Evolutionary conservation across 192 early-diverging fungal species (phyloP).

Genomic region (Obelidium mucronatum): DNA sequence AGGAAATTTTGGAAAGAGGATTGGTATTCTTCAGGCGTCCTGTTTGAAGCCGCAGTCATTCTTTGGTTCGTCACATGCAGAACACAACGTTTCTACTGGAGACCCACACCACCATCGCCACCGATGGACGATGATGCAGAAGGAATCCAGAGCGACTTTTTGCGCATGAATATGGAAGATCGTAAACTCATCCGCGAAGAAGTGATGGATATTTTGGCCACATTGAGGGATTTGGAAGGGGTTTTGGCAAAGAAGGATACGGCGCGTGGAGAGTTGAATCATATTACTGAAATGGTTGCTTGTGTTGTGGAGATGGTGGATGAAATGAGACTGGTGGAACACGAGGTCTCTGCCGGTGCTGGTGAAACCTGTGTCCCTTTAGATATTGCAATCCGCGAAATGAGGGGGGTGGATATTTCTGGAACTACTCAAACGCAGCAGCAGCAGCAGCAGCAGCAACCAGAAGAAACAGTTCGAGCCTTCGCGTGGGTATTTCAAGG

Average conservation of each 20-base stretch:
- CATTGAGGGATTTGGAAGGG: not conserved
- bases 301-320: slow-evolving; percentile 14
- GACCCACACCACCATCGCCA: not conserved
- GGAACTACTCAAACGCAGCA: not conserved
- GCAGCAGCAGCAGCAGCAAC: not conserved
- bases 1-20: not conserved
- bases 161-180: not conserved
- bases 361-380: not conserved
- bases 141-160: not conserved
- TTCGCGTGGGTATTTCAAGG: slow-evolving; percentile 5
- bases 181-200: not conserved
- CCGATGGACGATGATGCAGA: not conserved
- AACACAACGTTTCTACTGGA: slow-evolving; percentile 3
- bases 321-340: slow-evolving; percentile 8
- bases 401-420: not conserved
- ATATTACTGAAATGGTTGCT: not conserved
- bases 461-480: not conserved
- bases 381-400: not conserved
- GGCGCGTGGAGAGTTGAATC: not conserved
- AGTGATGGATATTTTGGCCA: not conserved
- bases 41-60: slow-evolving; percentile 18
- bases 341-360: not conserved
- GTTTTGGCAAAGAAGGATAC: not conserved
- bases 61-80: slow-evolving; percentile 16
- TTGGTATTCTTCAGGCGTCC: not conserved